Base-by-base conservation (phyloP, 371 early-diverging fungal species). In the Chytridium lagenaria region DNA sequence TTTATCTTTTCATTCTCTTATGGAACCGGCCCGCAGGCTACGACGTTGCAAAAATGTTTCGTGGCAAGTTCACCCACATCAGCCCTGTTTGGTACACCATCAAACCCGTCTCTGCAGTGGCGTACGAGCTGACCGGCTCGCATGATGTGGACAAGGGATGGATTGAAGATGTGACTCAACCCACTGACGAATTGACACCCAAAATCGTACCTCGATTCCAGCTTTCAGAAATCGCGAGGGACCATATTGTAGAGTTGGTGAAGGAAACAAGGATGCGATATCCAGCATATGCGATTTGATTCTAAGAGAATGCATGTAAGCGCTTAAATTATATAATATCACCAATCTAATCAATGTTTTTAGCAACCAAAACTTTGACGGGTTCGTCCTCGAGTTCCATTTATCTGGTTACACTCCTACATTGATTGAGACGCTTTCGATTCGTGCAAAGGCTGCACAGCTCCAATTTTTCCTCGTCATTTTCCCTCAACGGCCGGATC, bases 41-140 rank as follows among this genome's bases (percentile, higher is more conserved):
- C 70, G 88, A 89, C 72, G 71, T 88, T 51, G 88, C 84, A 22
- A 87, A 89, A 71, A 76, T 81, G 31, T 88, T 89, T 76, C 84
- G 87, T 50, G 88, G 88, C 22, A 90, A 90, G 81, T 90, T 90
- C 71, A 88, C 86, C 73, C 87, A 86, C 70, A 77, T 90, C 12
- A 77, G 87, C 5, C 91, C 90, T 16, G 57, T 70, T 16, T 73
- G 71, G 71, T 78, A 75, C 68, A 40, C 37, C 19, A 7, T 69
- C 50, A 69, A 68, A 23, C 71, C 74, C n/a, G 31, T 26, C 31
- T 30, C 34, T 2, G 36, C 16, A 26, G 15, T 5, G 12, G 5
- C 31, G 12, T 80, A 50, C 23, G 40, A 19, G 0, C 71, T 82
- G 1, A 33, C 76, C 2, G 91, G 90, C 23, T 85, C 78, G 40